These are phyloP conservation scores for Fistulifera pelliculosa DNA, from an alignment of 108 stramenopile genomes.

Conservation along the genomic window DNA sequence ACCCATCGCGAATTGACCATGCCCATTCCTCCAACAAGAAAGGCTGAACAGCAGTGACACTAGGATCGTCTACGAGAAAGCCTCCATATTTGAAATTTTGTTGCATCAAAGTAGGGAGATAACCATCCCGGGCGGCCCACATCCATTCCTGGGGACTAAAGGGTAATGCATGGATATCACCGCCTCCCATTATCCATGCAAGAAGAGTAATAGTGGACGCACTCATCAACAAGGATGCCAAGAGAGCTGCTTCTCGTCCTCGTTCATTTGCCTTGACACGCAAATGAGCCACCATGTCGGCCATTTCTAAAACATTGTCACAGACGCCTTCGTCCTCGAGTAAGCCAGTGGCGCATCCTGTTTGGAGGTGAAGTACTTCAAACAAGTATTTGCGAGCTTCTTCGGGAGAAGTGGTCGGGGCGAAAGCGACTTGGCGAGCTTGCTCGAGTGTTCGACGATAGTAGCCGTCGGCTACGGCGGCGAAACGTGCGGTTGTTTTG, in stretches of 20 bases:
- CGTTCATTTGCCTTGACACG: background rate
- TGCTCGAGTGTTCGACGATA: no score
- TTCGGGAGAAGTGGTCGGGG: constrained; percentile 27
- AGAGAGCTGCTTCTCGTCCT: no score
- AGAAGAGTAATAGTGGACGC: no score
- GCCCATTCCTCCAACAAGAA: background rate
- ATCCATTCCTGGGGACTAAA: constrained; percentile 6
- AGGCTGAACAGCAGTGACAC: background rate
- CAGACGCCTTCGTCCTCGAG: constrained; percentile 16
- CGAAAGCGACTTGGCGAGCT: constrained; percentile 10
- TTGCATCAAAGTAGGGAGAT: constrained; percentile 4
- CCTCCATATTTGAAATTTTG: constrained; percentile 7
- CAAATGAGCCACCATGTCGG: constrained; percentile 5
- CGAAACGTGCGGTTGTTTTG: no score
- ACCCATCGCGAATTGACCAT: background rate
- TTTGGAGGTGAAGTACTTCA: constrained; percentile 32
- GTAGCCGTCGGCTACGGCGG: no score
- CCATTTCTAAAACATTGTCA: constrained; percentile 13
- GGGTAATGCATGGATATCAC: background rate
- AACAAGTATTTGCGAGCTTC: constrained; percentile 26
- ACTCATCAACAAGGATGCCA: no score
- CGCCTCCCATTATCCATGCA: no score
- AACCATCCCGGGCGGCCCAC: constrained; percentile 12
- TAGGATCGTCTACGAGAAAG: background rate
- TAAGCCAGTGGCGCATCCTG: constrained; percentile 22